Evolutionary conservation across 164 flowering plant genomes (phyloP).

Genomic region (Chimonanthus salicifolius): DNA sequence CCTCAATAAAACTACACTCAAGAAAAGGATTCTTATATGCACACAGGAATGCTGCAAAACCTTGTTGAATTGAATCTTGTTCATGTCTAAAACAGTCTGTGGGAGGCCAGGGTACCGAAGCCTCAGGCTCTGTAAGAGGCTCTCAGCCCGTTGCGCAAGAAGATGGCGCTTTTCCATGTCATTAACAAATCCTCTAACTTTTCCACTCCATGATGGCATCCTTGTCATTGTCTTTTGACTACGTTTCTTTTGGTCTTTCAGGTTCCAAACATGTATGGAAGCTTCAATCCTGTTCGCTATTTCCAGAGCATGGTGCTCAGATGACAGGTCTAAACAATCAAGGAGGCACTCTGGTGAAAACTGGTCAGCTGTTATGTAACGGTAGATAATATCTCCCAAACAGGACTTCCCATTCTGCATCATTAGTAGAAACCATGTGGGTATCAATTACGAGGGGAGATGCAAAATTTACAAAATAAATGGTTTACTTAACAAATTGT

Average conservation of each 20-base stretch:
- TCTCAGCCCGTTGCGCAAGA: conserved; percentile 60
- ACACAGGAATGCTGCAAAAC: conserved; percentile 18
- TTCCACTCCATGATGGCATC: conserved; percentile 53
- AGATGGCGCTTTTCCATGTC: conserved; percentile 38
- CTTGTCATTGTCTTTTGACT: conserved; percentile 19
- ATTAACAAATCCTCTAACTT: conserved; percentile 50
- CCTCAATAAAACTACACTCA: no score
- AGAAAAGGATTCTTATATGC: no score
- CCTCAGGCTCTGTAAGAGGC: conserved; percentile 49
- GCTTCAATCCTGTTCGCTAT: conserved; percentile 69
- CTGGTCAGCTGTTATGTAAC: conserved; percentile 48
- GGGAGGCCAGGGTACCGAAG: conserved; percentile 72
- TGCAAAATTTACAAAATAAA: no score
- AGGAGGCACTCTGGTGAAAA: conserved; percentile 70
- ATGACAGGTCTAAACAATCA: conserved; percentile 56
- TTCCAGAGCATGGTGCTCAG: conserved; percentile 57
- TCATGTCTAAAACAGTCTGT: conserved; percentile 66
- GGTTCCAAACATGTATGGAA: conserved; percentile 60
- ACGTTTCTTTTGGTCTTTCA: conserved; percentile 33
- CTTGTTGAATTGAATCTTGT: conserved; percentile 78
- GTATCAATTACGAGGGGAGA: no score
- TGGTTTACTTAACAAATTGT: no score
- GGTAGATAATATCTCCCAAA: conserved; percentile 61
- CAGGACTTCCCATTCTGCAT: conserved; percentile 67
- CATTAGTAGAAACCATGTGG: background rate